phyloP scores from a whole-genome alignment of 345 rosid genomes.

The Camelina hispida region DNA sequence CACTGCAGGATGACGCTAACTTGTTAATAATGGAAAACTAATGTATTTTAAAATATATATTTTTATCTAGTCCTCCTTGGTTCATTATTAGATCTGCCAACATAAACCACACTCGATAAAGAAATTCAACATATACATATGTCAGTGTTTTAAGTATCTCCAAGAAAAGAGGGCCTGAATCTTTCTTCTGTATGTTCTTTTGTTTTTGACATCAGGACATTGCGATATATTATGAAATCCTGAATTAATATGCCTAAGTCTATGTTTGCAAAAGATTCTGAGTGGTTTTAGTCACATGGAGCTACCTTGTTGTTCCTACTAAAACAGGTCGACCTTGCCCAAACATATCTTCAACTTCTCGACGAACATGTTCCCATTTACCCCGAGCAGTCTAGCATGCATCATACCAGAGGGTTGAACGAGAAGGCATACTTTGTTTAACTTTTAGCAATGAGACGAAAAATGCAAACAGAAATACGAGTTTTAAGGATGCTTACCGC shows the following conservation, averaged over 20 bases:
- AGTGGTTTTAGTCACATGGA: constrained; percentile 14
- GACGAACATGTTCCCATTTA: constrained; percentile 88
- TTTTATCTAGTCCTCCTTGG: constrained; percentile 4
- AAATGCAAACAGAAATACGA: constrained; percentile 15
- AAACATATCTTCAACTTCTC: constrained; percentile 91
- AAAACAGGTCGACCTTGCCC: constrained; percentile 95
- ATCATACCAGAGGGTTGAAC: constrained; percentile 32
- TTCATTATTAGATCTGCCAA: constrained; percentile 17
- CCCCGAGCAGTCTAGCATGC: constrained; percentile 80
- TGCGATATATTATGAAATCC: constrained; percentile 1
- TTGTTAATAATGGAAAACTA: constrained; percentile 21
- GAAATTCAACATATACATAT: neutral
- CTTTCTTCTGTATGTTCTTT: neutral
- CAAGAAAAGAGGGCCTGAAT: constrained; percentile 10
- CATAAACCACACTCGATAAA: constrained; percentile 6
- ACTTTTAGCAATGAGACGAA: constrained; percentile 20
- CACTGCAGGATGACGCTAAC: constrained; percentile 64
- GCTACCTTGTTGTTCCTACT: constrained; percentile 94
- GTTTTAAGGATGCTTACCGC: constrained; percentile 60
- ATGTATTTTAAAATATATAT: neutral
- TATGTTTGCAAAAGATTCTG: constrained; percentile 20
- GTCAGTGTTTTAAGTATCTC: constrained; percentile 4
- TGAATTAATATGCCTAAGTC: neutral
- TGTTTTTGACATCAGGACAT: constrained; percentile 22
- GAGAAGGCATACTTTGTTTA: constrained; percentile 13